A percentile compares a stretch with the other conserved stretches of the same genome.
Conservation (phyloP, 768 basidiomycete genomes). For the Boletus reticulatus region DNA sequence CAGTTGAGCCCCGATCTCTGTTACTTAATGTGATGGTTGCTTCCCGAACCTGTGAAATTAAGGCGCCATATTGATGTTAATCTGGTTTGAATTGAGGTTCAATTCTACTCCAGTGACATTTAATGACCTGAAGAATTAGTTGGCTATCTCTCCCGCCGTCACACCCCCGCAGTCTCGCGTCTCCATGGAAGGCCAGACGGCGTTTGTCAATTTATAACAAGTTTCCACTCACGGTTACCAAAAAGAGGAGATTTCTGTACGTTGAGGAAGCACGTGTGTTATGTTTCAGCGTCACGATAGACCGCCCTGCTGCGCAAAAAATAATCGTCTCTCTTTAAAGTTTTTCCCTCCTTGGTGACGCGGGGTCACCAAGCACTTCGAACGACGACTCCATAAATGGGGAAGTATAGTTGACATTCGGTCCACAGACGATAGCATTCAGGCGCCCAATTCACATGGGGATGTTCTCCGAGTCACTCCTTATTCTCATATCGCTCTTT, state of each 20-base stretch:
- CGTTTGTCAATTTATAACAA: not conserved
- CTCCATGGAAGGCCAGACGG: not conserved
- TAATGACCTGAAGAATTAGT: too few species aligned
- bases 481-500: conserved; percentile 18
- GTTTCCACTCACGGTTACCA: not conserved
- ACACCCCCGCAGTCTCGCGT: not conserved
- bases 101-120: too few species aligned
- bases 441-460: not conserved
- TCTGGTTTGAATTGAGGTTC: too few species aligned
- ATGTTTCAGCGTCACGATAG: not conserved
- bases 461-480: conserved; percentile 5
- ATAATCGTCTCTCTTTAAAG: too few species aligned
- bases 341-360: not conserved
- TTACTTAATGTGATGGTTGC: too few species aligned
- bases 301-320: not conserved
- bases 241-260: not conserved
- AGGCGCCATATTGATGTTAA: too few species aligned
- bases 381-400: conserved; percentile 2
- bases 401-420: not conserved
- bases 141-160: too few species aligned
- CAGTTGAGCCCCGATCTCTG: too few species aligned
- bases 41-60: too few species aligned
- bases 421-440: not conserved
- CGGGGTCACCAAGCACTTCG: not conserved
- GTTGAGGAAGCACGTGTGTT: not conserved